Evolutionary conservation across 257 asterid genomes (phyloP), one percentile per base, ranked within the genome.

Genomic region (Hygrophila difformis): DNA sequence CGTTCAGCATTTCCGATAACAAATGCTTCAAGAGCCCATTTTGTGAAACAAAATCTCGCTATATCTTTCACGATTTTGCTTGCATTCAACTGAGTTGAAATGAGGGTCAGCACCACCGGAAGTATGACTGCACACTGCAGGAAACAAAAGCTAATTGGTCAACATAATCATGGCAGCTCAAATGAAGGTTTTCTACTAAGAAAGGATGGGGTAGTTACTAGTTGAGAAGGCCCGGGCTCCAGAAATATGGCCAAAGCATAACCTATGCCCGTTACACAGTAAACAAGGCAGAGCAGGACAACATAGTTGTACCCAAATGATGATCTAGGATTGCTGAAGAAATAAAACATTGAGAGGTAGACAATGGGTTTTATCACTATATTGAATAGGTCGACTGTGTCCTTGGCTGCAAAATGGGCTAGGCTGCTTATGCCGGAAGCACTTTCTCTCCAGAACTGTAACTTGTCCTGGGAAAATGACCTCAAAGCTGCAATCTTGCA

Each of bases 391-490:
- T 91, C 99, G 13, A 91, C 35, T 12, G 96, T 73, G 76, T 91
- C 96, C 79, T 91, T 91, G 6, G 95, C 78, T 17, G 82, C 69
- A 62, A 91, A 91, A 72, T 82, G 82, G 3, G 99, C 99, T 79
- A 78, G 55, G 77, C 99, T 78, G 86, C 99, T 86, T 78, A 86
- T 91, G 53, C 96, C 99, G 2, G 94, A 79, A 56, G 82, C 78
- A 37, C 99, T 86, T 53, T 91, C 96, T 72, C 99, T 77, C 96
- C 95, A 82, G 71, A 86, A 91, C 67, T 91, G 96, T 64, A 91
- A 62, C 71, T 91, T 91, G 66, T 91, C 95, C 57, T 65, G 57
- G 48, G 95, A 74, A 67, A 91, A 91, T 1, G 96, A 73, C 70
- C 99, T 91, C 75, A 91, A 57, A n/a, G 99, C 99, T 8, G 89